Evolutionary conservation across 2,329 filamentous ascomycete species (phyloP).

Genomic region (Moelleriella libera): DNA sequence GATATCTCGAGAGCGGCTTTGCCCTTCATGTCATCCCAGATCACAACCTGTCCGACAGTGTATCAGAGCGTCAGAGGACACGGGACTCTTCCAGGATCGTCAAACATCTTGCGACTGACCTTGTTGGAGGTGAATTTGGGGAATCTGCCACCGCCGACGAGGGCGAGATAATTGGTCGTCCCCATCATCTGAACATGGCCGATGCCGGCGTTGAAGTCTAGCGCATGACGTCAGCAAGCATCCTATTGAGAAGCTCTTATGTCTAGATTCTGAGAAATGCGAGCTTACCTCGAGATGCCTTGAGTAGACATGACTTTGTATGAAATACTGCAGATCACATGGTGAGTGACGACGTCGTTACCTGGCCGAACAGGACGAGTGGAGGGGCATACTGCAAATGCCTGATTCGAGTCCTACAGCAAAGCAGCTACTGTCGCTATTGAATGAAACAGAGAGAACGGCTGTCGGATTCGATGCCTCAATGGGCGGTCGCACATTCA

Average conservation of each 20-base stretch:
- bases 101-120: conserved; percentile 23
- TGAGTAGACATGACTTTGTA: conserved; percentile 56
- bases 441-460: conserved; percentile 76
- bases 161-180: conserved; percentile 71
- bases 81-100: too few species aligned
- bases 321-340: conserved; percentile 45
- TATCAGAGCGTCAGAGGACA: neutral
- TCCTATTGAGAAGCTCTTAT: neutral
- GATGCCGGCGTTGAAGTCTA: conserved; percentile 70
- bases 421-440: conserved; percentile 73
- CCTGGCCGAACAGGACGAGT: neutral
- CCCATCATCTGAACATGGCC: conserved; percentile 78
- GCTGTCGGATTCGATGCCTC: conserved; percentile 61
- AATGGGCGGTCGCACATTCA: conserved; percentile 84
- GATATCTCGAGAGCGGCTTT: conserved; percentile 64
- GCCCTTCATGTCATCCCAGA: conserved; percentile 81
- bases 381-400: conserved; percentile 55
- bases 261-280: neutral
- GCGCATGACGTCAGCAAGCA: neutral
- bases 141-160: conserved; percentile 76
- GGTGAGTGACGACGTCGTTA: neutral
- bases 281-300: conserved; percentile 32
- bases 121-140: conserved; percentile 84
- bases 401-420: conserved; percentile 76
- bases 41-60: conserved; percentile 43